Evolutionary conservation across 306 rosid species (phyloP), one percentile per base, ranked within the genome.

Genomic region (Lupinus albus): DNA sequence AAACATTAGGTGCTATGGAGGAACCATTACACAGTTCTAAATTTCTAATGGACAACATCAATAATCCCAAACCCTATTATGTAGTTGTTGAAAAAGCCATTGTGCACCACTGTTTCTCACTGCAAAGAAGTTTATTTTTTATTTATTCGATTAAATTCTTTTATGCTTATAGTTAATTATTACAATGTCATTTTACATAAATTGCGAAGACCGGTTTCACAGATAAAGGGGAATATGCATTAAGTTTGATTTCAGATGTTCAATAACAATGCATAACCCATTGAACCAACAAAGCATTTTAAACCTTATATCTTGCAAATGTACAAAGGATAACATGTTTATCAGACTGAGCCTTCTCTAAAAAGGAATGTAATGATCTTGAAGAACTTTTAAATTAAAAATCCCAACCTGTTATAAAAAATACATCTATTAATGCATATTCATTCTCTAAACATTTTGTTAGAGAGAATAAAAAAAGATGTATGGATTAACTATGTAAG

Each of bases 401-500:
- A 54, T 48, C 7, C 20, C 50, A 64, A 41, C 9, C 1, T 73
- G 32, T 25, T 53, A 8, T n/a, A 2, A 25, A 17, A 33, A 5
- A 5, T 33, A 4, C 8, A 33, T 4, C 8, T 33, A 33, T 33
- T 4, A 5, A 39, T 36, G 12, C 11, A 11, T 54, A n/a, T 20
- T 21, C 48, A 9, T 14, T 15, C 59, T 57, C n/a, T 30, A 28
- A 53, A 2, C 33, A 1, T 28, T 2, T 28, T 4, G 33, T 4
- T 28, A 2, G 4, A 2, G 4, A 2, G 4, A 28, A 4, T 28
- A 28, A 4, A 4, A 28, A 4, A 4, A 28, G 89, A 89, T 77
- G 95, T 95, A 5, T 89, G 87, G 68, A 95, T 89, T 49, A 89
- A n/a, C n/a, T n/a, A n/a, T n/a, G n/a, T n/a, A n/a, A n/a, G n/a